A percentile compares a stretch with the other conserved stretches of the same genome.
Conservation (phyloP, 2,329 filamentous ascomycete genomes). For the Fusarium abutilonis region DNA sequence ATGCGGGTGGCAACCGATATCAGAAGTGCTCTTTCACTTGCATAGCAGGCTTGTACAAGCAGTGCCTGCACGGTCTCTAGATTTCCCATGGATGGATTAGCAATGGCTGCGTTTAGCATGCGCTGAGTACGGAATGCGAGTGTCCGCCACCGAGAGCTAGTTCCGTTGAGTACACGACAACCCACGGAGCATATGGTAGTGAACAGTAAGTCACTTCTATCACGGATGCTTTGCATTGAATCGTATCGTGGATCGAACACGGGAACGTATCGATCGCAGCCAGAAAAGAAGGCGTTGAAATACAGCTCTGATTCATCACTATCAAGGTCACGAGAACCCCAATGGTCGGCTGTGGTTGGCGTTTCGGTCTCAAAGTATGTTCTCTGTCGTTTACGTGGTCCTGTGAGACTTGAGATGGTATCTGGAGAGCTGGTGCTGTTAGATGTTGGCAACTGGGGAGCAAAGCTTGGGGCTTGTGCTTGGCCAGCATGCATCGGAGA, state of each 20-base stretch:
- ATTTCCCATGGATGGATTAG: conserved; percentile 2
- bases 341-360: background rate
- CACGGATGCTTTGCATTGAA: background rate
- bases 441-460: background rate
- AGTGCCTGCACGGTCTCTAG: conserved; percentile 20
- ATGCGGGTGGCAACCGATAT: conserved; percentile 17
- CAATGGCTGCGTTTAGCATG: conserved; percentile 21
- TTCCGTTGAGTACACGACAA: conserved; percentile 16
- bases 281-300: conserved; percentile 19
- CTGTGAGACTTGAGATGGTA: rapidly evolving
- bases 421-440: conserved; percentile 5
- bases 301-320: conserved; percentile 6
- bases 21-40: conserved; percentile 10
- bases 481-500: background rate
- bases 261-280: conserved; percentile 18
- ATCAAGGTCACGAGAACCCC: background rate
- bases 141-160: conserved; percentile 1
- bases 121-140: conserved; percentile 8
- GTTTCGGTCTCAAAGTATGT: conserved; percentile 13
- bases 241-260: conserved; percentile 3
- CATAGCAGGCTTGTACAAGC: conserved; percentile 17
- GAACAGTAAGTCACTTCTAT: background rate
- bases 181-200: conserved; percentile 23
- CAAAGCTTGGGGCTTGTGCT: background rate
- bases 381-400: background rate